Base-by-base conservation (phyloP, 2,329 filamentous ascomycete genomes). In the Claviceps purpurea region DNA sequence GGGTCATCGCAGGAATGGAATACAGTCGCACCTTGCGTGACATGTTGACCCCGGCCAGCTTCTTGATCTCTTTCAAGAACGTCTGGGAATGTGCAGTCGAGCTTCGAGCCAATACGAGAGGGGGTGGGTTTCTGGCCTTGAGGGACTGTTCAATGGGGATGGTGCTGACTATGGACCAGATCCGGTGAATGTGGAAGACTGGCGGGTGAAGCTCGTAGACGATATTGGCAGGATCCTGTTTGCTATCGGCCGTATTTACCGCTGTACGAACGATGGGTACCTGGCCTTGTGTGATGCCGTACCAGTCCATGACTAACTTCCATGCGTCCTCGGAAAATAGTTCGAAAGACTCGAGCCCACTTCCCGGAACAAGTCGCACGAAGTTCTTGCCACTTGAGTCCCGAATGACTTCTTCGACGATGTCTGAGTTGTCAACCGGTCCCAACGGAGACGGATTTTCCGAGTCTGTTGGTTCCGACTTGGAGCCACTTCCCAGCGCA, bases 131-230 rank as follows among this genome's bases (percentile, higher is more conserved):
- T 51, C 70, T 77, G 11, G 82, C 78, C 60, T 83, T 82, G 52
- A 85, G 68, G 1, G 75, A 69, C 60, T 83, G 77, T 40, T 79
- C 71, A 48, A 78, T 71, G 5, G 74, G 71, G 22, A 80, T 68
- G 1, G 78, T 76, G 57, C 75, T 82, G 50, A 74, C 69, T 18
- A 76, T 71, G 2, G 79, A 79, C 64, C 82, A 84, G 1, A 97
- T 73, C 58, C 91, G 89, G 62, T 95, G 82, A 55, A 97, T 75
- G 1, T 83, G 88, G 65, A 96, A 87, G 44, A 95, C 75, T 0
- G 88, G 89, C 4, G 90, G 93, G 61, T 89, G 81, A 42, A 89
- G 74, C 68, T 97, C 93, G 65, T 85, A 95, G 60, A 85, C 73
- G 47, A 95, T 70, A 57, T 95, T 88, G 41, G 79, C 71, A 3